These are phyloP conservation scores for Marasmius oreades DNA, from an alignment of 1,284 basidiomycete genomes.

Conservation along the genomic window DNA sequence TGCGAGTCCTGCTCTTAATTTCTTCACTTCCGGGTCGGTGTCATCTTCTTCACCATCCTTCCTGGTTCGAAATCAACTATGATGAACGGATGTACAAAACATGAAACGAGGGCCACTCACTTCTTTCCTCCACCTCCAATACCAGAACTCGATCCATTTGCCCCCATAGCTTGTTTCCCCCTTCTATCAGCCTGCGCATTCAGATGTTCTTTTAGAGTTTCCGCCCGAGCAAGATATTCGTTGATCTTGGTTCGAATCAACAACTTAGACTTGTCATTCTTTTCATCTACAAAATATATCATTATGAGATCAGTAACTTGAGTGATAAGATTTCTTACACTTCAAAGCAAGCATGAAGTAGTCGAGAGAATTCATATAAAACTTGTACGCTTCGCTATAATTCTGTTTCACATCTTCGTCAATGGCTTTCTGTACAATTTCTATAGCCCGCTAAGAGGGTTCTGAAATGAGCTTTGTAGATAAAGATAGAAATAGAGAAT, in stretches of 20 bases:
- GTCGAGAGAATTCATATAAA: constrained; percentile 92
- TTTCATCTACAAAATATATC: constrained; percentile 67
- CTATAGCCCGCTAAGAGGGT: constrained; percentile 78
- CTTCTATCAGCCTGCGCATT: constrained; percentile 57
- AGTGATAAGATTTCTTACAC: not conserved
- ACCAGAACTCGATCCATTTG: constrained; percentile 65
- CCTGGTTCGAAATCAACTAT: constrained; percentile 28
- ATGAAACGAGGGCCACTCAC: constrained; percentile 39
- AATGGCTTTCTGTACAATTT: constrained; percentile 93
- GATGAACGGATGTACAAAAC: not conserved
- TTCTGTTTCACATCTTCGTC: constrained; percentile 94
- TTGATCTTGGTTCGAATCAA: constrained; percentile 88
- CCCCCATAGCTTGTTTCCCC: constrained; percentile 75
- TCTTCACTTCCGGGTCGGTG: constrained; percentile 91
- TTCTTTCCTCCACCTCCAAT: constrained; percentile 65
- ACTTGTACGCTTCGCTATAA: constrained; percentile 92
- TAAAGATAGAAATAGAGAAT: not conserved
- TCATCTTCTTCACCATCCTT: constrained; percentile 76
- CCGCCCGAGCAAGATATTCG: constrained; percentile 92
- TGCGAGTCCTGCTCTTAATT: constrained; percentile 85
- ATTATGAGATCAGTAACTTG: not conserved
- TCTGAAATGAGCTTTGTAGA: constrained; percentile 2
- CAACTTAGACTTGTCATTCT: constrained; percentile 90
- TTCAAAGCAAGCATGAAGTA: constrained; percentile 85
- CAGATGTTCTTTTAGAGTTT: constrained; percentile 85